Evolutionary conservation across 192 early-diverging fungal genomes (phyloP).

Genomic region (Jimgerdemannia lactiflua): DNA sequence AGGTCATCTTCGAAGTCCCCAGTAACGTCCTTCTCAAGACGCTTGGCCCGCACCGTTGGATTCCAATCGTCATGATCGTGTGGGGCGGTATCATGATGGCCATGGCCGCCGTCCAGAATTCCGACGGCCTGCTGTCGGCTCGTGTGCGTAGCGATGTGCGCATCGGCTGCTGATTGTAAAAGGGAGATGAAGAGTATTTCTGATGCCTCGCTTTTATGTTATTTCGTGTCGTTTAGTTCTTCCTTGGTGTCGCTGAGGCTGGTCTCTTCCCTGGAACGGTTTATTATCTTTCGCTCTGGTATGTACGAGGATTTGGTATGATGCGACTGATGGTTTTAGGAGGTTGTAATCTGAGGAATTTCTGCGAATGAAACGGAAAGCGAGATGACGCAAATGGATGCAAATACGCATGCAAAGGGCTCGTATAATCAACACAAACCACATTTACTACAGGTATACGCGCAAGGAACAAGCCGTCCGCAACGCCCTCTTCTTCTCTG

Average conservation of each 20-base stretch:
- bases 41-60: conserved; percentile 54
- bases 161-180: too few species aligned
- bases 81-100: conserved; percentile 53
- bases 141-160: conserved; percentile 12
- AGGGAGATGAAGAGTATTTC: too few species aligned
- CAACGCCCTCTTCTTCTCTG: conserved; percentile 51
- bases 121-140: conserved; percentile 38
- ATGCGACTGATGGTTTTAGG: too few species aligned
- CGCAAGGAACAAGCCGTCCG: conserved; percentile 50
- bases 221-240: conserved; percentile 28
- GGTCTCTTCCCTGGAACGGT: conserved; percentile 59
- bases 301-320: too few species aligned
- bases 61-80: conserved; percentile 51
- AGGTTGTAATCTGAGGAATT: not conserved
- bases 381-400: not conserved
- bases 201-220: too few species aligned
- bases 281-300: conserved; percentile 54
- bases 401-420: too few species aligned
- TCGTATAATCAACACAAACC: not conserved
- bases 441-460: conserved; percentile 15
- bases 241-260: conserved; percentile 53
- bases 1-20: conserved; percentile 73
- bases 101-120: conserved; percentile 46
- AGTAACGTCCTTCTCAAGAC: conserved; percentile 65
- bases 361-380: not conserved